Evolutionary conservation across 495 filamentous ascomycete species (phyloP), one percentile per base, ranked within the genome.

Genomic region (Talaromyces adpressus): DNA sequence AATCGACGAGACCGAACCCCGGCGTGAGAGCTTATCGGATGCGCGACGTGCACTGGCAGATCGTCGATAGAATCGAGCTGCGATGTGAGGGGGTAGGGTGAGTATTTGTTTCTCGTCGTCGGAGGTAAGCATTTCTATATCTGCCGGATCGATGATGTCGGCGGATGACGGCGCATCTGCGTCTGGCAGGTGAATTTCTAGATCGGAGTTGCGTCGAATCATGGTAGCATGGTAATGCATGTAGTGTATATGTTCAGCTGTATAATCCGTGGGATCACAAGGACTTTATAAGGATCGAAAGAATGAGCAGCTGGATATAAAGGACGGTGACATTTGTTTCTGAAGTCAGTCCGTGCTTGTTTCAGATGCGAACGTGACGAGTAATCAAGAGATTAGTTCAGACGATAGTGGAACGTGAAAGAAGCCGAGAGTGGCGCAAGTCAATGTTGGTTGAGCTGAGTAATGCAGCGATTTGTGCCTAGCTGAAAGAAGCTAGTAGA

Each of bases 1-100:
- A 14, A 86, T 82, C 7, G 93, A 97, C 6, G 93, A 95, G 29
- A 95, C 85, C 54, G 91, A 96, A 74, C 91, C 93, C 65, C 92
- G 88, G 60, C 92, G 89, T 32, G 92, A 95, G 16, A 91, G 96
- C 61, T 90, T 87, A 8, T 88, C 87, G 25, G 92, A 95, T 58
- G 91, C 89, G 71, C 90, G 92, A 59, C 92, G 89, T 45, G 85
- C 87, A 63, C 78, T 85, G 70, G 82, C 81, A 66, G 85, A 75
- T 59, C 88, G 86, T 47, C 85, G 85, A 74, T 89, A 89, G 75
- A 97, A 92, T 54, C 92, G 90, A 54, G 91, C 90, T 65, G 91
- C 91, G 68, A 97, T 90, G 68, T 90, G 89, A 27, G 91, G 84
- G 39, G 92, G 92, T 18, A 91, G 87, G 51, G 85, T 84, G 39